phyloP scores from a whole-genome alignment of 768 basidiomycete species.

The Podaxis pistillaris region DNA sequence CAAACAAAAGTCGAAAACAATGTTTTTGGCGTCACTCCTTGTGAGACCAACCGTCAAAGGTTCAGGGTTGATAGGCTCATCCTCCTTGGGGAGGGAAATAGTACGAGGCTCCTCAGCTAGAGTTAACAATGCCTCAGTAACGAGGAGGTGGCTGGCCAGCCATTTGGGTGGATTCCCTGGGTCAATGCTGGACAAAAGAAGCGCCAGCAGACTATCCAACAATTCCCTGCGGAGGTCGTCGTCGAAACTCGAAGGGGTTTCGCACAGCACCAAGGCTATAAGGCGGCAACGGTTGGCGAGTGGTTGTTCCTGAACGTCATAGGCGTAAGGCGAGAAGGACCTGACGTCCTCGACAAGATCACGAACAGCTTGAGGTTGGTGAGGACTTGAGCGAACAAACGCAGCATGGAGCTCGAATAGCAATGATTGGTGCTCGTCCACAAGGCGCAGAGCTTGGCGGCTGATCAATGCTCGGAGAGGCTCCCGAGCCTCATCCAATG shows the following conservation, averaged over 20 bases:
- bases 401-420: conserved; percentile 87
- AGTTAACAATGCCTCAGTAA: conserved; percentile 80
- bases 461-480: conserved; percentile 64
- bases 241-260: conserved; percentile 61
- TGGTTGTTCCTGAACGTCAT: conserved; percentile 71
- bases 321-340: conserved; percentile 59
- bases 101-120: conserved; percentile 69
- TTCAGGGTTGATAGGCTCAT: conserved; percentile 54
- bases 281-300: conserved; percentile 83
- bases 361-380: conserved; percentile 65
- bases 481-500: conserved; percentile 66
- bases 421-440: conserved; percentile 84
- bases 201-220: conserved; percentile 66
- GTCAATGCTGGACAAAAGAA: conserved; percentile 59
- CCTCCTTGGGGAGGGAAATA: conserved; percentile 68
- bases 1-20: conserved; percentile 75
- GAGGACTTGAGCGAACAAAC: conserved; percentile 65
- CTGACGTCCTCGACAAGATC: conserved; percentile 79
- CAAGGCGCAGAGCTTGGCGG: conserved; percentile 68
- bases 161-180: conserved; percentile 75
- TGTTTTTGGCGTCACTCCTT: conserved; percentile 57
- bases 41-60: conserved; percentile 58
- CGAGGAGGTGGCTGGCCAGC: conserved; percentile 83
- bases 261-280: conserved; percentile 79
- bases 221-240: conserved; percentile 52